Evolutionary conservation across 371 early-diverging fungal species (phyloP), one percentile per base, ranked within the genome.

Genomic region (Haplosporangium sp.): DNA sequence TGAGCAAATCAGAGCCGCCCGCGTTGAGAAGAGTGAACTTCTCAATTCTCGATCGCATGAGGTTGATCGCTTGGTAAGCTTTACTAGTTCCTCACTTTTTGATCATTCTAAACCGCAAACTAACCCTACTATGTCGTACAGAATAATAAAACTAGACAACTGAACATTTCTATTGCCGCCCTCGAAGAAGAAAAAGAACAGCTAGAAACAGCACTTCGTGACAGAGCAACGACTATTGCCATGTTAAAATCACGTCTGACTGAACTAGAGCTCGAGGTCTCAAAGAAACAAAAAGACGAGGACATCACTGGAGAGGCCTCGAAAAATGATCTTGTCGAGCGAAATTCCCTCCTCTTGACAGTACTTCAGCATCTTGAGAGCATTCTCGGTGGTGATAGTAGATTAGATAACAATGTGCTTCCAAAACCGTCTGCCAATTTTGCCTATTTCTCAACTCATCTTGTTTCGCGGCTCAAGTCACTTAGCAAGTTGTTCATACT

Each of bases 341-440:
- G 85, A 20, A 82, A 85, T 63, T 76, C 82, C 13, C 70, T 85
- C 37, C 77, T 85, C 17, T 47, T 83, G 11, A 72, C 71, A 4
- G 77, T 77, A 6, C 72, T 76, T 3, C 77, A 77, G 61, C 77
- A 83, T 58, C 53, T 83, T 4, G 84, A 85, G 52, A 82, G 57
- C 34, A 69, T 83, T 50, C 63, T 84, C 37, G 78, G 83, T 2
- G 76, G 69, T 4, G 76, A 75, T 53, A 76, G 65, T 53, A 75
- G 73, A 17, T 55, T 75, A 52, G 83, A 72, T 50, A 40, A 68
- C 58, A 66, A 81, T 52, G 67, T 75, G 65, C 47, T 76, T 27
- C 85, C 85, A 1, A 85, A 85, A 45, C 84, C 83, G 4, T 83
- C 82, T 0, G 64, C 67, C 47, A 83, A 83, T 45, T 83, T 85